Evolutionary conservation across 78 protist genomes (phyloP).

Genomic region (Paulinella micropora): DNA sequence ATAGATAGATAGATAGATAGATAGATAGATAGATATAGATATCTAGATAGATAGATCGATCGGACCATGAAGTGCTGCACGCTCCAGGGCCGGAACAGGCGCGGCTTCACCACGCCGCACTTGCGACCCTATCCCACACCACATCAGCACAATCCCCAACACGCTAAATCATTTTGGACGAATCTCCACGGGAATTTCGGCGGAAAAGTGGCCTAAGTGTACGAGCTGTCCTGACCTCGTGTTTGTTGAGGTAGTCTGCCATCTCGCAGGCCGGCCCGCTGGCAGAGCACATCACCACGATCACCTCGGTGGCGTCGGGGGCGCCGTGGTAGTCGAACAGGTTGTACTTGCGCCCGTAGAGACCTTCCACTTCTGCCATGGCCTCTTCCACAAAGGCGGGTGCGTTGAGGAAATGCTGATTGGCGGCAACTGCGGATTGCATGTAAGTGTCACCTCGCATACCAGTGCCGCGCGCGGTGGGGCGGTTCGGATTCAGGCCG

Average conservation of each 20-base stretch:
- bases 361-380: background rate
- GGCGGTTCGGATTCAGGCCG: constrained; percentile 41
- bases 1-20: too few relatives aligned
- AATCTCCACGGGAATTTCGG: too few relatives aligned
- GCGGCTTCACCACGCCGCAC: constrained; percentile 47
- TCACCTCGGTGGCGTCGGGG: constrained; percentile 41
- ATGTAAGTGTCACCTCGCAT: constrained; percentile 35
- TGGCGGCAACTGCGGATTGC: constrained; percentile 34
- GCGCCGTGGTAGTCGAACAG: constrained; percentile 46
- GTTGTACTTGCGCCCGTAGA: background rate
- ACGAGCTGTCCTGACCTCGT: too few relatives aligned
- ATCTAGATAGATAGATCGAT: too few relatives aligned
- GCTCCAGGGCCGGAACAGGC: constrained; percentile 54
- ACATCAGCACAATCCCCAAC: too few relatives aligned
- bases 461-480: constrained; percentile 37
- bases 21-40: too few relatives aligned
- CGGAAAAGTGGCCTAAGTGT: too few relatives aligned
- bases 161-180: too few relatives aligned
- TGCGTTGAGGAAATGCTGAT: constrained; percentile 15
- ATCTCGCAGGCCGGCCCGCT: constrained; percentile 9
- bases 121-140: too few relatives aligned
- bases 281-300: constrained; percentile 52
- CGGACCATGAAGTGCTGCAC: constrained; percentile 17
- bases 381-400: constrained; percentile 33
- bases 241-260: constrained; percentile 17